These are phyloP conservation scores for Erodium texanum DNA, from an alignment of 441 rosid species.

Conservation along the genomic window DNA sequence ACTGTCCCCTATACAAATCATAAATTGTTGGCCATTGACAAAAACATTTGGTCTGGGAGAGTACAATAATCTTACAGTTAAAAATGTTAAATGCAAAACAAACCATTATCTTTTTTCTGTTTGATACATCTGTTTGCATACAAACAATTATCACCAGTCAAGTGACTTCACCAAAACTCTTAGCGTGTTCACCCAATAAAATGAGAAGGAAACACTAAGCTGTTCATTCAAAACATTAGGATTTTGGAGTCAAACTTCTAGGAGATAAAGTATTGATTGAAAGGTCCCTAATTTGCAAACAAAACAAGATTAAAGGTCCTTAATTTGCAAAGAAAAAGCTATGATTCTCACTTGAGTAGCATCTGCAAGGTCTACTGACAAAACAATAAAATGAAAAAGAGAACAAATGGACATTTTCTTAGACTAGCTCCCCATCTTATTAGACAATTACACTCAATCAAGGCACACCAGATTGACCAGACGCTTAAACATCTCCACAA, in stretches of 20 bases:
- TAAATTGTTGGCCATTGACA: not conserved
- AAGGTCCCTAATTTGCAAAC: not conserved
- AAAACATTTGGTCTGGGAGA: not conserved
- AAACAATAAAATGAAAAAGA: too few species aligned
- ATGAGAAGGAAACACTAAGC: not conserved
- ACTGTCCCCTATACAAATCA: too few species aligned
- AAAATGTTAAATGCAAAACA: not conserved
- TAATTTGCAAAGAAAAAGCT: not conserved
- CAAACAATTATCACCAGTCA: not conserved
- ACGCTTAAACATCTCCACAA: too few species aligned
- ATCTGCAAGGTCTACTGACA: too few species aligned
- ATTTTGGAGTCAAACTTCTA: not conserved
- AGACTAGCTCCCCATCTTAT: too few species aligned
- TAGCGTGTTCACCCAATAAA: not conserved
- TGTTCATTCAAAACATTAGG: not conserved
- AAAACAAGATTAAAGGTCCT: not conserved
- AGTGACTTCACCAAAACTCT: not conserved
- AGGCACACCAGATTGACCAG: too few species aligned
- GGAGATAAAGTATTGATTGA: not conserved
- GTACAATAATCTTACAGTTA: not conserved
- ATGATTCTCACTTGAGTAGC: too few species aligned
- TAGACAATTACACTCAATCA: too few species aligned
- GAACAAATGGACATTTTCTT: too few species aligned
- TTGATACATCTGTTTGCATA: too few species aligned
- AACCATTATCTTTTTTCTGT: not conserved